Evolutionary conservation across 1,139 yeast genomes (phyloP).

Genomic region (Suhomyces taliae): DNA sequence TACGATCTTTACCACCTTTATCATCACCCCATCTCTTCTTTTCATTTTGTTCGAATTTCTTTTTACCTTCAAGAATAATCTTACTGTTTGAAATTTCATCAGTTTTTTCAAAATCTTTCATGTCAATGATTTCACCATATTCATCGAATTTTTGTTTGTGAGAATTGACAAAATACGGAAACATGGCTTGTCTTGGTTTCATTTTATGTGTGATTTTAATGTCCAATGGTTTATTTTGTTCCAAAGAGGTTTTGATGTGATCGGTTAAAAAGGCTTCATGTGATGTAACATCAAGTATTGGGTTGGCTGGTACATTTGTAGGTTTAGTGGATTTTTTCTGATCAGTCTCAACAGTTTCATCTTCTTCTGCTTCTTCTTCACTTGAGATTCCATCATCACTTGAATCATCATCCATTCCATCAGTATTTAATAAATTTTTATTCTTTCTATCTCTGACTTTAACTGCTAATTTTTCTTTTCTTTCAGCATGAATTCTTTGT

Average conservation of each 20-base stretch:
- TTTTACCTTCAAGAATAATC: slow-evolving; percentile 32
- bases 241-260: slow-evolving; percentile 38
- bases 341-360: slow-evolving; percentile 11
- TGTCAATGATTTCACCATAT: slow-evolving; percentile 73
- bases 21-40: slow-evolving; percentile 34
- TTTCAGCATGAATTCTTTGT: slow-evolving; percentile 40
- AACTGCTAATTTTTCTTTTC: slow-evolving; percentile 49
- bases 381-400: slow-evolving; percentile 28
- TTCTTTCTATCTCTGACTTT: slow-evolving; percentile 59
- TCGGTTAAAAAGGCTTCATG: slow-evolving; percentile 47
- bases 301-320: neutral
- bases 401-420: slow-evolving; percentile 36
- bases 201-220: slow-evolving; percentile 58
- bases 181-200: slow-evolving; percentile 70
- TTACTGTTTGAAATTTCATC: slow-evolving; percentile 48
- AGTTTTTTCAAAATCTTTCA: slow-evolving; percentile 62
- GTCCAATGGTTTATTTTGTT: slow-evolving; percentile 52
- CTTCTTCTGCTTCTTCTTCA: slow-evolving; percentile 9
- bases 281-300: slow-evolving; percentile 33
- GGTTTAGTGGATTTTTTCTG: slow-evolving; percentile 3
- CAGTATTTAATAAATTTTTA: slow-evolving; percentile 51
- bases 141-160: slow-evolving; percentile 69
- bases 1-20: slow-evolving; percentile 17
- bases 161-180: slow-evolving; percentile 61
- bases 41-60: slow-evolving; percentile 31